A percentile compares a stretch with the other conserved stretches of the same genome.
Evolutionary conservation across 305 asterid genomes (phyloP).

Genomic region (Fraxinus angustifolia): DNA sequence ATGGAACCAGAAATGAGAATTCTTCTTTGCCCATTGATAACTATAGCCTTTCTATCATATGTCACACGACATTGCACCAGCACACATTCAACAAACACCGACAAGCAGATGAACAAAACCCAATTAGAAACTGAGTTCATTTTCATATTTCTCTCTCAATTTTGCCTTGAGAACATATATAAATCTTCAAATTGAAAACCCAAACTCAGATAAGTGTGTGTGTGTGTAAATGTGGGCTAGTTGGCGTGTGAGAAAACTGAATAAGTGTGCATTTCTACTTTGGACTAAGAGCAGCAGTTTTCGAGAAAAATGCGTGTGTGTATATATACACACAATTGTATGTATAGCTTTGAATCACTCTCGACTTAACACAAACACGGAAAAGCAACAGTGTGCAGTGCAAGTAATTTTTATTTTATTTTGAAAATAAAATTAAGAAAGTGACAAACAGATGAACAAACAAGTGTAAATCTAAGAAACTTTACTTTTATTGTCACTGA

Average conservation of each 20-base stretch:
- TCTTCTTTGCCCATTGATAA: constrained; percentile 74
- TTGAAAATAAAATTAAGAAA: constrained; percentile 10
- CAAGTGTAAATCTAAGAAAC: constrained; percentile 19
- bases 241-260: constrained; percentile 33
- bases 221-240: constrained; percentile 12
- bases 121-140: constrained; percentile 37
- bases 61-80: constrained; percentile 50
- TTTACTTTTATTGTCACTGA: constrained; percentile 13
- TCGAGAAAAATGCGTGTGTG: constrained; percentile 24
- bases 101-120: constrained; percentile 45
- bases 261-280: constrained; percentile 16
- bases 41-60: constrained; percentile 70
- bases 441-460: constrained; percentile 24
- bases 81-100: constrained; percentile 43
- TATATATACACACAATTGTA: constrained; percentile 16
- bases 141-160: constrained; percentile 32
- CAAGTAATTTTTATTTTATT: not conserved
- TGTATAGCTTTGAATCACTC: constrained; percentile 18
- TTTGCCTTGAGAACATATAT: constrained; percentile 3
- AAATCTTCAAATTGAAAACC: constrained; percentile 15
- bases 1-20: constrained; percentile 85
- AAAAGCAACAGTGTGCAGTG: constrained; percentile 11
- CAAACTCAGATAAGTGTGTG: constrained; percentile 11
- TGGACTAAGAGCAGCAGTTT: constrained; percentile 29
- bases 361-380: constrained; percentile 25